Evolutionary conservation across 2,329 filamentous ascomycete species (phyloP).

Genomic region (Aspergillus quadrilineatus): DNA sequence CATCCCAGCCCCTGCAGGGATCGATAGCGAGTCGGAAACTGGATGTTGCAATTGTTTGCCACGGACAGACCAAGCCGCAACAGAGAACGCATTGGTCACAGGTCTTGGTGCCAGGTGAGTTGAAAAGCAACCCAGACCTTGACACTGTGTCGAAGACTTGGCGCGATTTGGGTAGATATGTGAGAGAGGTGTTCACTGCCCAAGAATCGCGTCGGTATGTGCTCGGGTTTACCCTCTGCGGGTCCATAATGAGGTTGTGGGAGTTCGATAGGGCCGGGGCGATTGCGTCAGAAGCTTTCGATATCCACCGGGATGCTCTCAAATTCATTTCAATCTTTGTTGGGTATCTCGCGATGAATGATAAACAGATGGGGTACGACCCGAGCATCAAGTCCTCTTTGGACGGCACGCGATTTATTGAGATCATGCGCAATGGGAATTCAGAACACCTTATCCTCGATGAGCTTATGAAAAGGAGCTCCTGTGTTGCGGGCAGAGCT

Average conservation of each 20-base stretch:
- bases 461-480: too few species aligned
- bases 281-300: conserved; percentile 2
- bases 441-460: too few species aligned
- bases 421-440: too few species aligned
- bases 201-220: conserved; percentile 10
- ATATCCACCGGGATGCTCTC: conserved; percentile 7
- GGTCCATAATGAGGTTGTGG: conserved; percentile 6
- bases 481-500: too few species aligned
- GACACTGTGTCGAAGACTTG: conserved; percentile 10
- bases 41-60: conserved; percentile 40
- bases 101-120: conserved; percentile 3
- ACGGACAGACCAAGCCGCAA: too few species aligned
- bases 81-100: conserved; percentile 6
- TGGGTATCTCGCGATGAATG: conserved; percentile 11
- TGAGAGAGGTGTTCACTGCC: conserved; percentile 6
- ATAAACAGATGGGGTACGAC: conserved; percentile 11
- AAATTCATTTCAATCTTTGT: conserved; percentile 7
- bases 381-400: neutral
- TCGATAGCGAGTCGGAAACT: conserved; percentile 35
- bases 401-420: too few species aligned
- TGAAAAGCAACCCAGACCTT: conserved; percentile 2
- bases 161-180: conserved; percentile 13
- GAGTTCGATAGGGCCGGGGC: conserved; percentile 10
- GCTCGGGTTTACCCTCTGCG: conserved; percentile 11
- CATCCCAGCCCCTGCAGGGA: conserved; percentile 26